A percentile compares a stretch with the other conserved stretches of the same genome.
Evolutionary conservation across 768 basidiomycete genomes (phyloP).

Genomic region (Rubroboletus pulcherrimus): DNA sequence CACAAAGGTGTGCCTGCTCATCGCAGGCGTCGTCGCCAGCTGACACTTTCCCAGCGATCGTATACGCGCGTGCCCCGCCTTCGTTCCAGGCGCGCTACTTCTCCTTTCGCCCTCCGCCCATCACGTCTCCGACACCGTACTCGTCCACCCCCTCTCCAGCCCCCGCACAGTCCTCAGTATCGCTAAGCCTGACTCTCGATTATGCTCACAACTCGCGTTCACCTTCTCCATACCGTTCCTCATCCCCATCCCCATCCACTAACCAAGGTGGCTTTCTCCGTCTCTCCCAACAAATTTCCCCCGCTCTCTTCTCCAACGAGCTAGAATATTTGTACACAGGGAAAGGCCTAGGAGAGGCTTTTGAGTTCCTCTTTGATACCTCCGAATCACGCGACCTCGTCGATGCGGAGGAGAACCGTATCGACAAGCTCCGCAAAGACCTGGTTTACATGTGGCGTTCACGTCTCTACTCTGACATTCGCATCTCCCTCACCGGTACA

Average conservation of each 20-base stretch:
- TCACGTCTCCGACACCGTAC: constrained; percentile 48
- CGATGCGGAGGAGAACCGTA: constrained; percentile 50
- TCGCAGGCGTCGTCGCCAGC: background rate
- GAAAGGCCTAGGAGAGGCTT: constrained; percentile 81
- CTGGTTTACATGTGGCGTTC: constrained; percentile 97
- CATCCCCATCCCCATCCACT: constrained; percentile 46
- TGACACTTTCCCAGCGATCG: constrained; percentile 57
- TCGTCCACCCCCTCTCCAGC: constrained; percentile 47
- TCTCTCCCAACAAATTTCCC: constrained; percentile 64
- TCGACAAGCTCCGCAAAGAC: constrained; percentile 89
- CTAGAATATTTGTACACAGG: constrained; percentile 95
- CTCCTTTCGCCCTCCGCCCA: constrained; percentile 60
- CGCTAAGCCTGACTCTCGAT: constrained; percentile 48
- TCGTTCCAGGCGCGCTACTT: constrained; percentile 90
- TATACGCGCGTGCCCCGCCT: constrained; percentile 92
- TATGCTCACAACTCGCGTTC: constrained; percentile 40
- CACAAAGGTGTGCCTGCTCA: constrained; percentile 74
- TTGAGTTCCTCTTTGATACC: constrained; percentile 80
- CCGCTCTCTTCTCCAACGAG: constrained; percentile 82
- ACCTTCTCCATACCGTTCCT: constrained; percentile 42
- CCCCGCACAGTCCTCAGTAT: constrained; percentile 59
- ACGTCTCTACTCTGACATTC: constrained; percentile 88
- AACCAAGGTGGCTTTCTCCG: constrained; percentile 49
- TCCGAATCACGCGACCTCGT: constrained; percentile 40
- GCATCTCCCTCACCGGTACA: constrained; percentile 71